A percentile compares a stretch with the other conserved stretches of the same genome.
phyloP scores from a whole-genome alignment of 2,329 filamentous ascomycete species.

The Aspergillus novoparasiticus region DNA sequence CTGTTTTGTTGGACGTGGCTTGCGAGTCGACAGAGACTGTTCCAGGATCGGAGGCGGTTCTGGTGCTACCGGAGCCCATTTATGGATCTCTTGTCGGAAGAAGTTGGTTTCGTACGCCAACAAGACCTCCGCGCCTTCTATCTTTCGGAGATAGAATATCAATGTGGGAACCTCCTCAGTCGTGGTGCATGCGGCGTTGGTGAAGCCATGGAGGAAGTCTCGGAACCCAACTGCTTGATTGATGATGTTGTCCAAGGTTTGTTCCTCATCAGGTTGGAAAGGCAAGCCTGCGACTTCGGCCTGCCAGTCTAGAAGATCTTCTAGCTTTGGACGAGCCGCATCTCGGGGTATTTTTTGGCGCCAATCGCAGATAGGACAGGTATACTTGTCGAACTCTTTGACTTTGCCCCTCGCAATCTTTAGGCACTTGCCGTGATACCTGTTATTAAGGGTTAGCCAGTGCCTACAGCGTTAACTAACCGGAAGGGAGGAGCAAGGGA shows the following conservation, averaged over 20 bases:
- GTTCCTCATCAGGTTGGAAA: conserved; percentile 95
- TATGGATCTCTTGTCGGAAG: conserved; percentile 92
- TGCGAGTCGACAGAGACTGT: conserved; percentile 86
- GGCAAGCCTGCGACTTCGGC: conserved; percentile 79
- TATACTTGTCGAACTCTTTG: conserved; percentile 98
- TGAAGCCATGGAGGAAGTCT: conserved; percentile 76
- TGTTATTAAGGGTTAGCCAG: conserved; percentile 42
- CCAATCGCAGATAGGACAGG: conserved; percentile 97
- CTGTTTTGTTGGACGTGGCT: conserved; percentile 93
- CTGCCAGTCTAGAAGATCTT: conserved; percentile 81
- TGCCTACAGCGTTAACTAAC: neutral
- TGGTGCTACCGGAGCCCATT: conserved; percentile 88
- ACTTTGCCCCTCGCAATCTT: conserved; percentile 98
- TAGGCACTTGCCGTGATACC: conserved; percentile 96
- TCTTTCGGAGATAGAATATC: conserved; percentile 93
- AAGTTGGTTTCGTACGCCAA: conserved; percentile 95
- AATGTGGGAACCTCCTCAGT: conserved; percentile 86
- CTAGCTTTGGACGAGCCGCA: conserved; percentile 90
- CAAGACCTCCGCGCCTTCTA: conserved; percentile 93
- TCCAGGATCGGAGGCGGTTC: conserved; percentile 83
- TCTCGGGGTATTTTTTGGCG: conserved; percentile 95
- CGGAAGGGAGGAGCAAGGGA: neutral
- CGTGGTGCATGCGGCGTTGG: conserved; percentile 78
- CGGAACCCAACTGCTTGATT: conserved; percentile 82
- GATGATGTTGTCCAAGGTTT: conserved; percentile 81